Percentiles rank a stretch among this genome's conserved stretches.
phyloP scores from a whole-genome alignment of 805 yeast species.

The Ogataea trehaloabstinens region DNA sequence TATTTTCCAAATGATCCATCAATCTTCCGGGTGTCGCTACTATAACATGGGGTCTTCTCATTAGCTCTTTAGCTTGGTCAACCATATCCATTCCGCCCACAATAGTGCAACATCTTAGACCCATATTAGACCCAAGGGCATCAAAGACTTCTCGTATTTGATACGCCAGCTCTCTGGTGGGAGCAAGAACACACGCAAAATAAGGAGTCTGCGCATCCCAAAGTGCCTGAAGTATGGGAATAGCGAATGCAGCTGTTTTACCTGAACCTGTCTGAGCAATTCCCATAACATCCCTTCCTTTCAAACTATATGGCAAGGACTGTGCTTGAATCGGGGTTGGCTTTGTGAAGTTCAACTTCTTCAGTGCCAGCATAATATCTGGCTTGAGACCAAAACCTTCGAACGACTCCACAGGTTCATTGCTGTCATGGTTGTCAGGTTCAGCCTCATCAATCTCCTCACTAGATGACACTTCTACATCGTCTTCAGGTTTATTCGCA shows the following conservation, averaged over 20 bases:
- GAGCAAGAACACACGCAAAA: conserved; percentile 84
- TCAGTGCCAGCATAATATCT: conserved; percentile 77
- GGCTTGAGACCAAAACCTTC: conserved; percentile 64
- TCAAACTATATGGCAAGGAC: conserved; percentile 85
- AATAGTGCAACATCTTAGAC: conserved; percentile 81
- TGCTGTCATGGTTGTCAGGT: conserved; percentile 13
- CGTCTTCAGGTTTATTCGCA: conserved; percentile 2
- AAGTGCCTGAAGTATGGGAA: conserved; percentile 86
- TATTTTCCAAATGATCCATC: conserved; percentile 90
- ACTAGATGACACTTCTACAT: conserved; percentile 9
- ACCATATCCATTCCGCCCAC: conserved; percentile 99
- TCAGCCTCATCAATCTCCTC: conserved; percentile 19
- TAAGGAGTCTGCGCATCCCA: conserved; percentile 89
- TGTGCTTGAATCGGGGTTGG: conserved; percentile 96
- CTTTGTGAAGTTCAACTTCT: conserved; percentile 64
- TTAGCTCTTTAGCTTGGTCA: conserved; percentile 93
- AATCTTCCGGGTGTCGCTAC: conserved; percentile 92
- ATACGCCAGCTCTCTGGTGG: conserved; percentile 81
- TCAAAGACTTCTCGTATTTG: conserved; percentile 94
- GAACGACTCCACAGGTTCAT: conserved; percentile 34
- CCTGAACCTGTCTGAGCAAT: conserved; percentile 98
- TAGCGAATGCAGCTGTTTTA: conserved; percentile 97
- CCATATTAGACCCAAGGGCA: conserved; percentile 89
- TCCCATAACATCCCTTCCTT: conserved; percentile 92
- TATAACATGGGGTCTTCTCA: conserved; percentile 90